These are phyloP conservation scores for Pythium sp. DNA, from an alignment of 352 stramenopile genomes.

Conservation along the genomic window DNA sequence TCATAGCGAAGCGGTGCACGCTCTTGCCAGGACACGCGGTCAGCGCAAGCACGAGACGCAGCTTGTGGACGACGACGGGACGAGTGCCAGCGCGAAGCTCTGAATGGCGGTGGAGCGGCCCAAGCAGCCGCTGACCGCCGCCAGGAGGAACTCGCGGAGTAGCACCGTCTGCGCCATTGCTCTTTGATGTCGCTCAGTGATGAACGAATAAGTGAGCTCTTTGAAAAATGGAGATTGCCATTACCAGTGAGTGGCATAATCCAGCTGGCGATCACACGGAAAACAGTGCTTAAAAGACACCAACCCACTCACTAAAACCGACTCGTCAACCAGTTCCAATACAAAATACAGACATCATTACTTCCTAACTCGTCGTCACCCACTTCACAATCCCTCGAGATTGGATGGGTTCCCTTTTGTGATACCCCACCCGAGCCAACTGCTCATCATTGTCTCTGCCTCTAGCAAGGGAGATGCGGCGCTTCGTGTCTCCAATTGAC, in stretches of 20 bases:
- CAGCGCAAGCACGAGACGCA: no score
- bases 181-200: neutral
- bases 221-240: constrained; percentile 4
- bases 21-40: no score
- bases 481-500: neutral
- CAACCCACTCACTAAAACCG: neutral
- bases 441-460: constrained; percentile 14
- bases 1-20: no score
- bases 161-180: constrained; percentile 17
- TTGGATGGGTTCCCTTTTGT: neutral
- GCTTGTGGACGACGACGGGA: no score
- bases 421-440: constrained; percentile 16
- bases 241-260: neutral
- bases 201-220: neutral
- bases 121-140: constrained; percentile 36
- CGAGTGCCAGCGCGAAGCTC: no score
- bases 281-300: neutral
- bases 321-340: neutral
- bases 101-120: no score
- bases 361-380: neutral
- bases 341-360: neutral
- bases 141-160: constrained; percentile 70
- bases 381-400: constrained; percentile 3
- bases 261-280: neutral
- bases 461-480: neutral